Evolutionary conservation across 805 yeast species (phyloP).

Genomic region (Nakazawaea wickerhamii): DNA sequence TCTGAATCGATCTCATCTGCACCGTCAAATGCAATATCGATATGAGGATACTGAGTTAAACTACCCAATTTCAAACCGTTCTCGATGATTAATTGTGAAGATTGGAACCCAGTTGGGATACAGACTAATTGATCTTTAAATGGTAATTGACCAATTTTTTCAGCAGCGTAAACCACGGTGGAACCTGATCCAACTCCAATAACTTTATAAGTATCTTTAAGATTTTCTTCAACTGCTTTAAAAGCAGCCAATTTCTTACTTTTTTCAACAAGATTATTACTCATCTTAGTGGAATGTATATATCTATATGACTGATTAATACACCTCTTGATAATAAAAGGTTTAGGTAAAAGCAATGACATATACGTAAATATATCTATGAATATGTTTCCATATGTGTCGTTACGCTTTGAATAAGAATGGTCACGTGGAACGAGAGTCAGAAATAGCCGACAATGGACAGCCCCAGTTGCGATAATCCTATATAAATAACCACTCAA

Average conservation of each 20-base stretch:
- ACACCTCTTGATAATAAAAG: too few relatives aligned
- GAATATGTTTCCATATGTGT: too few relatives aligned
- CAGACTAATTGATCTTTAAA: slow-evolving; percentile 59
- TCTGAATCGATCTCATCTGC: slow-evolving; percentile 91
- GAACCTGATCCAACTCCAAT: slow-evolving; percentile 97
- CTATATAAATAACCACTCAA: too few relatives aligned
- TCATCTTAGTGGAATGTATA: neutral
- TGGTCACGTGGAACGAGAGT: too few relatives aligned
- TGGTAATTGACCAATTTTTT: slow-evolving; percentile 71
- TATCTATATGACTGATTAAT: neutral
- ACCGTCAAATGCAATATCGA: slow-evolving; percentile 96
- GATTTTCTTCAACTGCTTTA: slow-evolving; percentile 85
- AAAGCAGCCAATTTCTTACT: slow-evolving; percentile 92
- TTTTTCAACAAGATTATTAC: slow-evolving; percentile 49
- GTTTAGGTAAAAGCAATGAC: too few relatives aligned
- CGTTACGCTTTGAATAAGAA: too few relatives aligned
- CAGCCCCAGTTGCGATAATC: too few relatives aligned
- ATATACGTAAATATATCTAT: too few relatives aligned
- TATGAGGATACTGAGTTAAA: slow-evolving; percentile 73
- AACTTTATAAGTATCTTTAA: slow-evolving; percentile 61
- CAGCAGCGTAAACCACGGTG: slow-evolving; percentile 96
- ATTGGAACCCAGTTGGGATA: slow-evolving; percentile 96
- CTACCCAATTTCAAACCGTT: slow-evolving; percentile 76
- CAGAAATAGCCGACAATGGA: too few relatives aligned
- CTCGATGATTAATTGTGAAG: slow-evolving; percentile 75